Percentiles rank a stretch among this genome's conserved stretches.
These are phyloP conservation scores for Piromyces finnis DNA, from an alignment of 192 early-diverging fungal species.

Conservation along the genomic window DNA sequence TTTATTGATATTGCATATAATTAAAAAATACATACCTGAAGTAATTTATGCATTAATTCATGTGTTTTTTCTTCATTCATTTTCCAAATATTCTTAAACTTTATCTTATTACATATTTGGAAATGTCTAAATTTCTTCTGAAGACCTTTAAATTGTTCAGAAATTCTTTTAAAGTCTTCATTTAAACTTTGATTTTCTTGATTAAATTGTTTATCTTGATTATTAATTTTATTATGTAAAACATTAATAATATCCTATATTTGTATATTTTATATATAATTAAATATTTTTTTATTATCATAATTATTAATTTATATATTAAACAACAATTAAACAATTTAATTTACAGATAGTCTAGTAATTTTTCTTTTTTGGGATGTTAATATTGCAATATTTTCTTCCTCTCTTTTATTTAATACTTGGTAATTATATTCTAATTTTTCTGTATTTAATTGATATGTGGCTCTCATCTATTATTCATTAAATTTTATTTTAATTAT, in stretches of 20 bases:
- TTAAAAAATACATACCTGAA: slow-evolving; percentile 13
- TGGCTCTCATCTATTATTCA: slow-evolving; percentile 23
- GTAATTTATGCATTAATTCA: slow-evolving; percentile 28
- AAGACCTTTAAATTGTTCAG: slow-evolving; percentile 39
- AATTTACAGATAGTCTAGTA: slow-evolving; percentile 20
- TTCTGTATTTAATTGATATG: slow-evolving; percentile 38
- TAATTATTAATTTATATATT: no score
- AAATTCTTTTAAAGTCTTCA: slow-evolving; percentile 38
- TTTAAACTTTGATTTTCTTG: slow-evolving; percentile 22
- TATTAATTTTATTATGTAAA: slow-evolving; percentile 27
- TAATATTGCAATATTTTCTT: slow-evolving; percentile 37
- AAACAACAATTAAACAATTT: no score
- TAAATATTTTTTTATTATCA: no score
- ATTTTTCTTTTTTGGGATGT: slow-evolving; percentile 38
- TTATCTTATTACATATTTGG: slow-evolving; percentile 20
- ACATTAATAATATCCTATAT: slow-evolving; percentile 25
- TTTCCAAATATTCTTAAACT: slow-evolving; percentile 26
- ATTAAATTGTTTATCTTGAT: slow-evolving; percentile 28
- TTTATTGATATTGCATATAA: no score
- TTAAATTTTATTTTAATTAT: not conserved
- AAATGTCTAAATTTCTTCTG: slow-evolving; percentile 44
- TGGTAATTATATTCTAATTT: slow-evolving; percentile 46
- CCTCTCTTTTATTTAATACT: slow-evolving; percentile 41
- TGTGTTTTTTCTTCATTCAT: slow-evolving; percentile 33
- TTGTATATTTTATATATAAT: no score